Conservation (phyloP, 257 asterid species). For the Ligustrum vulgare region DNA sequence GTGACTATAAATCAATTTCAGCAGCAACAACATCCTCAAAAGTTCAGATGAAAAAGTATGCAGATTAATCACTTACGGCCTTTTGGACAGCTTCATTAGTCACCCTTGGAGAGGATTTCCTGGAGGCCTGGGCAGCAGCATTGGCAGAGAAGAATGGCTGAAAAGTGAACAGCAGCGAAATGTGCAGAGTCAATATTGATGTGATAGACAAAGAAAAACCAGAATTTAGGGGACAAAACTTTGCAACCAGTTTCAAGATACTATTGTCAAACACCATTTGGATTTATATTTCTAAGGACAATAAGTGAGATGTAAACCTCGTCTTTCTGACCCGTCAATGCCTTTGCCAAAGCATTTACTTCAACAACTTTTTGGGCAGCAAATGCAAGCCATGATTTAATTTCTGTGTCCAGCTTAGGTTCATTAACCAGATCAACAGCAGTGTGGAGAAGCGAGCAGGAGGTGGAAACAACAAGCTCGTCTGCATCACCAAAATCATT, state of each 20-base stretch:
- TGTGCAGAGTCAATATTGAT: not conserved
- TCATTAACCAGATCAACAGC: conserved; percentile 52
- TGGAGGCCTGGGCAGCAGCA: conserved; percentile 53
- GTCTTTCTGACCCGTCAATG: conserved; percentile 41
- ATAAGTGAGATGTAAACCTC: conserved; percentile 29
- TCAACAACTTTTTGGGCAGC: conserved; percentile 59
- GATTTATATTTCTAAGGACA: not conserved
- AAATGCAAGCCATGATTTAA: conserved; percentile 56
- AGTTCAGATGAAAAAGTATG: not conserved
- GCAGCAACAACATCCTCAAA: not conserved
- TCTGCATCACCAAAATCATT: conserved; percentile 27
- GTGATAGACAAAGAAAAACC: not conserved
- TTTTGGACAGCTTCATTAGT: conserved; percentile 52
- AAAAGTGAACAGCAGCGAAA: not conserved
- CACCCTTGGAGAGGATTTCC: conserved; percentile 53
- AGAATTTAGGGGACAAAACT: not conserved
- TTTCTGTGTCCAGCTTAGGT: conserved; percentile 47
- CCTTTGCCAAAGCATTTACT: conserved; percentile 54
- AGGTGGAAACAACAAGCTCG: conserved; percentile 51
- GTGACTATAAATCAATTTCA: not conserved
- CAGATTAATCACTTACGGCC: conserved; percentile 41
- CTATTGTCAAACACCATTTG: not conserved
- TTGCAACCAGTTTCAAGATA: not conserved
- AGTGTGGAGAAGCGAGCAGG: conserved; percentile 52
- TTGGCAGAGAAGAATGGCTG: conserved; percentile 48